Percentiles rank a stretch among this genome's conserved stretches.
phyloP scores from a whole-genome alignment of 164 flowering plant species.

The Warburgia ugandensis region DNA sequence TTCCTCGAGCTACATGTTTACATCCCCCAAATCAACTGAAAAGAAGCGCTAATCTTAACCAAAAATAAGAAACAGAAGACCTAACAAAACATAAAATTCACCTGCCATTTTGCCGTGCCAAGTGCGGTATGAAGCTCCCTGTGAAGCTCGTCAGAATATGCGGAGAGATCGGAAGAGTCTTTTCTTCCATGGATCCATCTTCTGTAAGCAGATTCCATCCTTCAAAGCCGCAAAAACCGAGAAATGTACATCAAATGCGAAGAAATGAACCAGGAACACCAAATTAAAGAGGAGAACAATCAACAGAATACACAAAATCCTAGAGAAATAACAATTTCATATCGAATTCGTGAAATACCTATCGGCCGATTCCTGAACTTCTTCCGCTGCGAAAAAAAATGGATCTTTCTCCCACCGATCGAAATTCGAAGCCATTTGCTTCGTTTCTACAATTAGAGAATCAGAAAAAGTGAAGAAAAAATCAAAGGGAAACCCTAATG shows the following conservation, averaged over 20 bases:
- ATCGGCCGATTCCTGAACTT: slow-evolving; percentile 87
- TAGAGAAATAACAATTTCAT: too few species aligned
- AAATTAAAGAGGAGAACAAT: too few species aligned
- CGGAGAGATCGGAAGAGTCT: slow-evolving; percentile 31
- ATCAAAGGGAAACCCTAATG: too few species aligned
- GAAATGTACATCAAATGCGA: too few species aligned
- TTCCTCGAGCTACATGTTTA: slow-evolving; percentile 64
- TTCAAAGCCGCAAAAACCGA: too few species aligned
- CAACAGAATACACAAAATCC: too few species aligned
- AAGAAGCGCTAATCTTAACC: not conserved
- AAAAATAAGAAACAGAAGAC: not conserved
- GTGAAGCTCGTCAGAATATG: slow-evolving; percentile 42
- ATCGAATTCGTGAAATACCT: too few species aligned
- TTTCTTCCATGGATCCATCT: slow-evolving; percentile 68
- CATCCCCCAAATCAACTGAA: not conserved
- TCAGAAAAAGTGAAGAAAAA: too few species aligned
- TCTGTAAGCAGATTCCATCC: slow-evolving; percentile 91
- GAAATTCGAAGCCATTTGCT: slow-evolving; percentile 70
- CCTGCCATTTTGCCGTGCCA: slow-evolving; percentile 99
- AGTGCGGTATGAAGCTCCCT: slow-evolving; percentile 64
- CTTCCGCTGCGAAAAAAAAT: slow-evolving; percentile 79
- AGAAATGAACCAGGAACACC: too few species aligned
- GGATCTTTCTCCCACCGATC: slow-evolving; percentile 95
- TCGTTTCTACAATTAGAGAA: too few species aligned
- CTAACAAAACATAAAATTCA: slow-evolving; percentile 8